Evolutionary conservation across 2,329 filamentous ascomycete species (phyloP).

Genomic region (Cryphonectria naterciae): DNA sequence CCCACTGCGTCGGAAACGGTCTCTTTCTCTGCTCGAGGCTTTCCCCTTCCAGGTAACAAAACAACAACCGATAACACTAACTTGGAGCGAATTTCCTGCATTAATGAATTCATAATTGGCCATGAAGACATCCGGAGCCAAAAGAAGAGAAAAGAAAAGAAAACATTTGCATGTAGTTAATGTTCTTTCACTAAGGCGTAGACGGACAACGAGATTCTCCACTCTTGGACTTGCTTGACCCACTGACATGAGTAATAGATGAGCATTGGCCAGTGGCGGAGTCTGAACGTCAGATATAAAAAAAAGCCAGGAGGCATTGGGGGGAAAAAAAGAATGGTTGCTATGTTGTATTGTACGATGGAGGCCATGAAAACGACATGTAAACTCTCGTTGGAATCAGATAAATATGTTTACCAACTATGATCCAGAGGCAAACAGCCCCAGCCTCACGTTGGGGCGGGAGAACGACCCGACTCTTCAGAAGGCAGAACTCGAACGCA

Average conservation of each 20-base stretch:
- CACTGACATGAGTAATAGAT: not conserved
- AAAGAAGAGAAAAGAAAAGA: too few species aligned
- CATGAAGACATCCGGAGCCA: not conserved
- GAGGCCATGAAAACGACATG: not conserved
- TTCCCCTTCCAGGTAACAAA: conserved; percentile 20
- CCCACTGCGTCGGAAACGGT: conserved; percentile 7
- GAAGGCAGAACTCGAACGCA: conserved; percentile 51
- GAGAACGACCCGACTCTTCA: conserved; percentile 31
- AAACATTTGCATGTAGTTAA: not conserved
- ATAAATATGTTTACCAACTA: not conserved
- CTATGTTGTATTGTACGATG: not conserved
- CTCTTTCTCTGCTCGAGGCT: not conserved
- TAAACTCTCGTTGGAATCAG: not conserved
- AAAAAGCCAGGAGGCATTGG: too few species aligned
- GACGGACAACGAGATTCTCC: not conserved
- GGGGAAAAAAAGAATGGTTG: not conserved
- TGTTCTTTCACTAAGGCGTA: not conserved
- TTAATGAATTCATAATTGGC: not conserved
- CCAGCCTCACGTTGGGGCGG: not conserved
- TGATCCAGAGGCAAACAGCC: not conserved
- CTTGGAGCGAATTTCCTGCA: not conserved
- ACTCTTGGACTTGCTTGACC: not conserved
- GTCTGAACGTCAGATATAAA: not conserved
- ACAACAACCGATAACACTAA: conserved; percentile 2
- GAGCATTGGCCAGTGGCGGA: not conserved